Evolutionary conservation across 192 early-diverging fungal species (phyloP).

Genomic region (Backusella mclennaniae): DNA sequence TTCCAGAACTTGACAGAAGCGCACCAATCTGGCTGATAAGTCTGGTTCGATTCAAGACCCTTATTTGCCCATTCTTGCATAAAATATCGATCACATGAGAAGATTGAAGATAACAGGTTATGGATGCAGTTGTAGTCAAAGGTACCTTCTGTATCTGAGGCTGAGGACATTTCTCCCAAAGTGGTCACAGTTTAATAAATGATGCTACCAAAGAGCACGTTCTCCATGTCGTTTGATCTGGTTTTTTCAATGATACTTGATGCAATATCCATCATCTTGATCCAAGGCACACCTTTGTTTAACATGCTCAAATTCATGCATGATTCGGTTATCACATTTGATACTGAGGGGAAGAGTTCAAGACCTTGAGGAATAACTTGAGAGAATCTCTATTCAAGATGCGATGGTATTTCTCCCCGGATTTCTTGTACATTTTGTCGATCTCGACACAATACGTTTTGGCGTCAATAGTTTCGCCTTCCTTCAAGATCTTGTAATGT

Average conservation of each 20-base stretch:
- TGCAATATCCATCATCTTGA: neutral
- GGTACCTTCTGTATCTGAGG: neutral
- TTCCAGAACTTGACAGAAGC: neutral
- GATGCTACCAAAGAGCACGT: neutral
- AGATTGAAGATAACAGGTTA: neutral
- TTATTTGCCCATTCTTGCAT: neutral
- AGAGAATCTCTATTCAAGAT: too few species aligned
- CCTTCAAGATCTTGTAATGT: too few species aligned
- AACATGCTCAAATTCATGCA: too few species aligned
- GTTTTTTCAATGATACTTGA: neutral
- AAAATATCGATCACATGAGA: neutral
- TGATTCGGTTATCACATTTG: too few species aligned
- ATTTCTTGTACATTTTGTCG: too few species aligned
- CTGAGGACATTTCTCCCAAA: neutral
- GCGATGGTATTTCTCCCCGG: too few species aligned
- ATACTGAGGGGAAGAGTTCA: too few species aligned
- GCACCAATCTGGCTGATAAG: neutral
- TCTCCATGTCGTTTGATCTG: neutral
- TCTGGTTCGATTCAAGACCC: neutral
- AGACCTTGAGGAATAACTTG: too few species aligned
- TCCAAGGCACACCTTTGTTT: neutral
- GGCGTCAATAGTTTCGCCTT: too few species aligned
- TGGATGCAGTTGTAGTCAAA: neutral
- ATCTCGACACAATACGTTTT: too few species aligned
- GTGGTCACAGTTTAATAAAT: neutral